Percentiles rank a stretch among this genome's conserved stretches.
These are phyloP conservation scores for Trametopsis cervina DNA, from an alignment of 768 basidiomycete species.

Conservation along the genomic window DNA sequence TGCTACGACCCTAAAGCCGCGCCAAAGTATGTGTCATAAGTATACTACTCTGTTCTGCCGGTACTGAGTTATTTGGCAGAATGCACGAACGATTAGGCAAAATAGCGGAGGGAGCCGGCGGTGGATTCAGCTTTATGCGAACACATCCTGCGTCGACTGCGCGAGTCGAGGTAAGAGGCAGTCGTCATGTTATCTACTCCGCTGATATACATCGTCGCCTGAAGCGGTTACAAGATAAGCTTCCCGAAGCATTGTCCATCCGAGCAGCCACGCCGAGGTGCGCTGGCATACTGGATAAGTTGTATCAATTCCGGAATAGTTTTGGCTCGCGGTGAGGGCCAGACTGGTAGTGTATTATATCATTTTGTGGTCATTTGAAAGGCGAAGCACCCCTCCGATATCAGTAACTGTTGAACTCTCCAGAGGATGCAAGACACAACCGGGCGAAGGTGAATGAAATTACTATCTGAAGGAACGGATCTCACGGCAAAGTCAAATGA, in stretches of 20 bases:
- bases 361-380: no score
- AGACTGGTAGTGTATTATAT: not conserved
- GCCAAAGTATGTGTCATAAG: constrained; percentile 49
- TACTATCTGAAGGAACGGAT: no score
- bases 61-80: constrained; percentile 29
- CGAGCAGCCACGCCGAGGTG: constrained; percentile 53
- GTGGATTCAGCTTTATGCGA: constrained; percentile 51
- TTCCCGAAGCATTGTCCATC: constrained; percentile 53
- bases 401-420: no score
- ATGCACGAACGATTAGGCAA: constrained; percentile 61
- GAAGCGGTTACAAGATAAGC: constrained; percentile 39
- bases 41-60: not conserved
- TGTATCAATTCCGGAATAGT: not conserved
- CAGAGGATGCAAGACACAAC: no score
- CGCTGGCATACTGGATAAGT: constrained; percentile 12
- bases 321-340: not conserved
- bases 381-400: no score
- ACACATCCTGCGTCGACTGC: constrained; percentile 77
- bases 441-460: no score
- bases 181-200: not conserved
- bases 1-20: constrained; percentile 82
- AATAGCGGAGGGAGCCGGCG: constrained; percentile 22
- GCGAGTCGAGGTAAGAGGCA: constrained; percentile 56
- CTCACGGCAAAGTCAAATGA: no score
- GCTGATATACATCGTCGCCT: not conserved